These are phyloP conservation scores for Hymenoscyphus salicellus DNA, from an alignment of 2,329 filamentous ascomycete genomes.

Conservation along the genomic window DNA sequence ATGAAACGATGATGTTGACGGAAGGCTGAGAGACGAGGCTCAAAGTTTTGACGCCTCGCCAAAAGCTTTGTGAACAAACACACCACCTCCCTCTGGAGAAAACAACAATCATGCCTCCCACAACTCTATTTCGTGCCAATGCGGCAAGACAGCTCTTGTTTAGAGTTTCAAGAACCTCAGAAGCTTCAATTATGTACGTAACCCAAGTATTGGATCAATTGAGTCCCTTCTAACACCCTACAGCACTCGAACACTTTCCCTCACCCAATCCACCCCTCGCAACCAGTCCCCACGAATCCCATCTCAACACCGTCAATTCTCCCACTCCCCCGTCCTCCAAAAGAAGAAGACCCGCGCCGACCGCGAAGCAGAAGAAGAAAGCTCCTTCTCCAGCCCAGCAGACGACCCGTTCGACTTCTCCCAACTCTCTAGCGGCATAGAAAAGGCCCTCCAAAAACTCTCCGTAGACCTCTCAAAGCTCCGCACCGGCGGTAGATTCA, in stretches of 20 bases:
- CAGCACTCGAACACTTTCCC: slow-evolving; percentile 6
- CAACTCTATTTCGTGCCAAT: slow-evolving; percentile 21
- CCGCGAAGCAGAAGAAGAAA: slow-evolving; percentile 20
- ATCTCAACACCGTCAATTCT: slow-evolving; percentile 18
- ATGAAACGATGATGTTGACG: background rate
- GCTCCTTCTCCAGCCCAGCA: slow-evolving; percentile 12
- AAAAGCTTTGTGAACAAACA: background rate
- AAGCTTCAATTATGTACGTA: slow-evolving; percentile 21
- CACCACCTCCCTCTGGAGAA: background rate
- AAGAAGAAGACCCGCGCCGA: slow-evolving; percentile 31
- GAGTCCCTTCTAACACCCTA: slow-evolving; percentile 8
- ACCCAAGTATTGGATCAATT: background rate
- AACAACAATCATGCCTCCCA: slow-evolving; percentile 23
- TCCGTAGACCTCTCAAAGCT: slow-evolving; percentile 61
- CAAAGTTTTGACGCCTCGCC: background rate
- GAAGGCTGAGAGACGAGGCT: slow-evolving; percentile 22
- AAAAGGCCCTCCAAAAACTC: slow-evolving; percentile 52
- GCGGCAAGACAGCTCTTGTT: slow-evolving; percentile 13
- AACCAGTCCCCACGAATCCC: background rate
- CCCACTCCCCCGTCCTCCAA: slow-evolving; percentile 14
- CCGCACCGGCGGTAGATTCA: slow-evolving; percentile 59
- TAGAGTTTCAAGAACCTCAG: slow-evolving; percentile 7
- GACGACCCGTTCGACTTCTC: slow-evolving; percentile 60
- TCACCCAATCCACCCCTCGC: slow-evolving; percentile 1
- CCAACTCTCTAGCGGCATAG: slow-evolving; percentile 53